Percentiles rank a stretch among this genome's conserved stretches.
Evolutionary conservation across 129 eudicot genomes (phyloP).

Genomic region (Arctium lappa): DNA sequence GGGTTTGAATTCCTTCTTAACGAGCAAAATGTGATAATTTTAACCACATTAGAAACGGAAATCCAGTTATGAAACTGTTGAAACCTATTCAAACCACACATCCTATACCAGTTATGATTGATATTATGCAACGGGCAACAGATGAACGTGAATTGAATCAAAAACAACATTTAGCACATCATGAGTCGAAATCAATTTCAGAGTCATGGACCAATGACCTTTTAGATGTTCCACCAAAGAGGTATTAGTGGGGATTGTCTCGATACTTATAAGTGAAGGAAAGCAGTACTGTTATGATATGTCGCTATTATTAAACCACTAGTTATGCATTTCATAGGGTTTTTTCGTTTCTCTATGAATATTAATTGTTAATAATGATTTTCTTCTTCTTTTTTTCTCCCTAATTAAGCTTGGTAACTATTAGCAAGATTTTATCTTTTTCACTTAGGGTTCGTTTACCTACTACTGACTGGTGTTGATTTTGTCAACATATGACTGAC

Average conservation of each 20-base stretch:
- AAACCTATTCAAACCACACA: background rate
- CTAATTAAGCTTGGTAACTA: background rate
- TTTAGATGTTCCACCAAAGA: background rate
- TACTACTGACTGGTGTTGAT: background rate
- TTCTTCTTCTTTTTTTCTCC: background rate
- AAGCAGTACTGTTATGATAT: background rate
- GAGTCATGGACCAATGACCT: slow-evolving; percentile 15
- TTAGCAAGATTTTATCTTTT: background rate
- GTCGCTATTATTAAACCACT: background rate
- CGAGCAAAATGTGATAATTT: too few relatives aligned
- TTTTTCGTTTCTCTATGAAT: background rate
- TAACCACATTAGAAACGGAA: background rate
- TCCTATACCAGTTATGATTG: background rate
- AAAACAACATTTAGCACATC: background rate
- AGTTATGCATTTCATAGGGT: too few relatives aligned
- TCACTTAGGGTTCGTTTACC: background rate
- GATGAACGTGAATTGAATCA: background rate
- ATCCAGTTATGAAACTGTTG: background rate
- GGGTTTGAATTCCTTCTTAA: background rate
- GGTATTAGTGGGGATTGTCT: background rate
- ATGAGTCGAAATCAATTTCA: background rate
- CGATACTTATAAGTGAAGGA: background rate
- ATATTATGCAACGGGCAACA: background rate
- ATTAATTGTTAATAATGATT: background rate
- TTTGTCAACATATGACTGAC: background rate